Evolutionary conservation across 768 basidiomycete species (phyloP).

Genomic region (Postia placenta): DNA sequence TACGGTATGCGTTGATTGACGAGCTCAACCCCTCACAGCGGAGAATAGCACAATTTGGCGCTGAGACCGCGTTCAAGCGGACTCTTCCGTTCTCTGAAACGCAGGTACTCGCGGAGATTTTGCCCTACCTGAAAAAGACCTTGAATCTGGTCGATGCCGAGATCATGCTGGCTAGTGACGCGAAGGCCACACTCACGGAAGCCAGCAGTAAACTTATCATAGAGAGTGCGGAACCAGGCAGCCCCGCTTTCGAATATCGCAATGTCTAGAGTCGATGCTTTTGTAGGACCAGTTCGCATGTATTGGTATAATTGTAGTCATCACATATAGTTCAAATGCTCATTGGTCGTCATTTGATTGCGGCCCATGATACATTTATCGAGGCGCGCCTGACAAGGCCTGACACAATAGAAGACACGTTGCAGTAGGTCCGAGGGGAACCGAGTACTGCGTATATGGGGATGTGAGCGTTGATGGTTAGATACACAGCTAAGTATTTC

Average conservation of each 20-base stretch:
- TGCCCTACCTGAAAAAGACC: conserved; percentile 78
- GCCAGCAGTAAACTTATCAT: conserved; percentile 68
- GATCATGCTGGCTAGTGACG: conserved; percentile 65
- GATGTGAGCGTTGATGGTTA: too few relatives aligned
- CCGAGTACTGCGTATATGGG: too few relatives aligned
- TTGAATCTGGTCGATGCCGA: conserved; percentile 67
- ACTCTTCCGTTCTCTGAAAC: conserved; percentile 79
- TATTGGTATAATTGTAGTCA: too few relatives aligned
- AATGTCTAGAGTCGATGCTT: conserved; percentile 43
- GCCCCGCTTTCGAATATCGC: conserved; percentile 81
- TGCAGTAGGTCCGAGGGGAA: too few relatives aligned
- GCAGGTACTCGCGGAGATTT: conserved; percentile 59
- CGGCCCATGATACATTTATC: too few relatives aligned
- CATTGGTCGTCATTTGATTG: too few relatives aligned
- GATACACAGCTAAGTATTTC: too few relatives aligned
- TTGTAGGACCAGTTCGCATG: too few relatives aligned
- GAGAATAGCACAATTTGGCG: conserved; percentile 74
- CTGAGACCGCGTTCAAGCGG: conserved; percentile 75
- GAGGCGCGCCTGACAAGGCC: too few relatives aligned
- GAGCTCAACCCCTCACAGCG: conserved; percentile 45
- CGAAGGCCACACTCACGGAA: conserved; percentile 40
- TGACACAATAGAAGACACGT: too few relatives aligned
- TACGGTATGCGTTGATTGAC: not conserved
- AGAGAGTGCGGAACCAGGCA: conserved; percentile 83
- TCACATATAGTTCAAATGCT: too few relatives aligned